Conservation (phyloP, 768 basidiomycete genomes). For the Mycena epipterygia region DNA sequence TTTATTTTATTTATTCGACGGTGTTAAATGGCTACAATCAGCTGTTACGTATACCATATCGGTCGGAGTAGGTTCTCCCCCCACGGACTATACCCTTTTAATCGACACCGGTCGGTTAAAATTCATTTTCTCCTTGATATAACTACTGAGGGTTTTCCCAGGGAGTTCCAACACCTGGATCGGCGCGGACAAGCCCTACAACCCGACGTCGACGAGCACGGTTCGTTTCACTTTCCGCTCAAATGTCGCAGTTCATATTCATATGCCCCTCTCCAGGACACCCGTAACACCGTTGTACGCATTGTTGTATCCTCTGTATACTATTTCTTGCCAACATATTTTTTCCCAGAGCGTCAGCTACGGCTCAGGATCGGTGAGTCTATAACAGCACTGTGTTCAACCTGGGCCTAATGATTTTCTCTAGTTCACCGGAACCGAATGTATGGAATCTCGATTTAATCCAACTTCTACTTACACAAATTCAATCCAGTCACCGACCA, state of each 20-base stretch:
- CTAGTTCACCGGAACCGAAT: slow-evolving; percentile 65
- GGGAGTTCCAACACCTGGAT: slow-evolving; percentile 64
- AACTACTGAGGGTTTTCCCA: background rate
- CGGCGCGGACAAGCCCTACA: slow-evolving; percentile 63
- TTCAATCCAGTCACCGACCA: slow-evolving; percentile 57
- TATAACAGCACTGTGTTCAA: background rate
- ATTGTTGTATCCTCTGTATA: background rate
- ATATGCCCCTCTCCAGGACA: slow-evolving; percentile 32
- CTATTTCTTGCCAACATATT: slow-evolving; percentile 15
- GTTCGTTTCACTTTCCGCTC: slow-evolving; percentile 38
- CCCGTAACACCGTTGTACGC: slow-evolving; percentile 51
- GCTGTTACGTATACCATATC: slow-evolving; percentile 65
- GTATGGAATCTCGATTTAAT: slow-evolving; percentile 47
- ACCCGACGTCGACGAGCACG: slow-evolving; percentile 59
- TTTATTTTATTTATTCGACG: background rate
- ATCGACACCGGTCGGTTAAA: slow-evolving; percentile 66
- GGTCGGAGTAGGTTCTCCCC: slow-evolving; percentile 66
- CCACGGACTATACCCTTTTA: slow-evolving; percentile 64
- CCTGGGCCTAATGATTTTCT: background rate
- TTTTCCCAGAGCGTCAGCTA: slow-evolving; percentile 61
- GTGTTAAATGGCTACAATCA: background rate
- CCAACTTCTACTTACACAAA: background rate
- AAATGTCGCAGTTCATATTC: slow-evolving; percentile 27
- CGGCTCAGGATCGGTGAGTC: slow-evolving; percentile 58
- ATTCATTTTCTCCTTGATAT: slow-evolving; percentile 4